Base-by-base conservation (phyloP, 1,284 basidiomycete species). In the Melampsora larici-populina region DNA sequence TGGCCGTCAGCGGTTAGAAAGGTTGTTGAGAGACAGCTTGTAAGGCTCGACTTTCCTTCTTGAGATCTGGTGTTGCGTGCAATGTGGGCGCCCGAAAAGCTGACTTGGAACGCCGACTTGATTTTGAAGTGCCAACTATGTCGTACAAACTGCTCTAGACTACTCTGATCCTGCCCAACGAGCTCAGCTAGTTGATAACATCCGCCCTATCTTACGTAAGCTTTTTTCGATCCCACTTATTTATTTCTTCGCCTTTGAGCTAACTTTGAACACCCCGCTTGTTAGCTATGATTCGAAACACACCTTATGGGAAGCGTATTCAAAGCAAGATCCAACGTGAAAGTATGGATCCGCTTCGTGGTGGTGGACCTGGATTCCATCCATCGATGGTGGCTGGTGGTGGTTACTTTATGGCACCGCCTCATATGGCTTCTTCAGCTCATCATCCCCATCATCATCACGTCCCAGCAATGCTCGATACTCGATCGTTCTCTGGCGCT, bases 221-320 rank as follows among this genome's bases (percentile, higher is more conserved):
- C 76, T 36, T 18, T 26, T 33, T 48, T 29, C 21, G 21, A n/a
- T 33, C 17, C 24, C 21, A 55, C 58, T 21, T 15, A 11, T 31
- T 31, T 46, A 69, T 74, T 77, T 40, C 62, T 13, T 55, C 15
- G 31, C 7, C 29, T 26, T 1, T 36, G 29, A 17, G 5, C 29
- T 65, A 15, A 60, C n/a, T 24, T 60, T 21, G n/a, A 18, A 60
- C 13, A 29, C 24, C 40, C 33, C 13, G 24, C 29, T 13, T 33
- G 5, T 7, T 21, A 78, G 79, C 82, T 2, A 88, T 97, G 80
- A 97, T 97, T 83, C 91, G 94, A 82, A 97, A 97, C 86, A 97
- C 94, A 5, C 94, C 94, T 3, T 97, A 97, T 82, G 94, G 94
- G 82, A 97, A 97, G 87, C 91, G 95, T 72, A 97, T 97, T 82